Base-by-base conservation (phyloP, 768 basidiomycete genomes). In the Tubosaeta sp. region DNA sequence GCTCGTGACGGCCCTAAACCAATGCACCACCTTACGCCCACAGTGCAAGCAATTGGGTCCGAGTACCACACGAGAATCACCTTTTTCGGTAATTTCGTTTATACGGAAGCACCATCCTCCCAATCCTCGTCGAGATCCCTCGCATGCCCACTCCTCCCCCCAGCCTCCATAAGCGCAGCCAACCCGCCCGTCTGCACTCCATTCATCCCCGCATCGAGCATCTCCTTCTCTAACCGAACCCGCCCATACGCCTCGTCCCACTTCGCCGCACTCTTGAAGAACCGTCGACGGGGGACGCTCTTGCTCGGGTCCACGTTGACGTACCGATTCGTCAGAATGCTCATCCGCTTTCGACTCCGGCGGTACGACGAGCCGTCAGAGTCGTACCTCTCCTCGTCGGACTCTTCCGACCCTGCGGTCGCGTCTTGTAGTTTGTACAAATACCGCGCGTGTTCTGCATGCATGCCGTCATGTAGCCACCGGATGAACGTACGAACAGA, bases 371-470 rank as follows among this genome's bases (percentile, higher is more conserved):
- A 79, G 29, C 75, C 77, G 44, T 78, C 77, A 8, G 78, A 80
- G 50, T 83, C 82, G 22, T 71, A 67, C 1, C 71, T 67, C 27
- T 79, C 77, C 19, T 74, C 73, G n/a, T 74, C 72, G 0, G 79
- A 79, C 26, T 78, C 78, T 42, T 79, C 76, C 0, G 73, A 74
- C 7, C 70, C 66, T 6, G 74, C 73, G 44, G 76, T 73, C 8
- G 75, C 72, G 27, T 76, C 81, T 63, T 81, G 83, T 0, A 83
- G 68, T 19, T 73, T 73, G 62, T 86, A 87, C 11, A 88, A 74
- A 59, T 84, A 84, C 48, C 81, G 76, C 9, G 81, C 75, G 46
- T 88, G 84, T 68, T 86, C 86, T 88, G 64, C 0, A 25, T 4
- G 22, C 34, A 7, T 42, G 10, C 60, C 41, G 50, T 42, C 5